Evolutionary conservation across 371 early-diverging fungal genomes (phyloP), one percentile per base, ranked within the genome.

Genomic region (Rhizomucor miehei): DNA sequence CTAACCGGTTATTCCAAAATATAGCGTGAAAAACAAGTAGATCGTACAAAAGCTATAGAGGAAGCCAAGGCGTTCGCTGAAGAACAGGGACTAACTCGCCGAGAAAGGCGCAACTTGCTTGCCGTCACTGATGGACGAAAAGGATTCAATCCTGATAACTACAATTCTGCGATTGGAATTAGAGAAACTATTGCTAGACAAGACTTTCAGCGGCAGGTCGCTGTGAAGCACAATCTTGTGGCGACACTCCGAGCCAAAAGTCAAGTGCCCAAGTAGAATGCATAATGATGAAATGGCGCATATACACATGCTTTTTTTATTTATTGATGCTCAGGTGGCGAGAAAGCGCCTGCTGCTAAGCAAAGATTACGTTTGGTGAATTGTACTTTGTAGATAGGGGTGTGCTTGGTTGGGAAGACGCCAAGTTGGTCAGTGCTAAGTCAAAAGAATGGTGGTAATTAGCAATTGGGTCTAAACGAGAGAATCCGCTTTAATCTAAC

Each of bases 311-410:
- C 8, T 5, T 29, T 29, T 29, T 29, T 5, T 29, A 29, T 29
- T 29, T 29, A 39, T 36, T 23, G 13, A 13, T 34, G 17, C 37
- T 55, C 55, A 39, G 55, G 55, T 20, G 55, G 48, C 14, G 55
- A 48, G 16, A 47, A 79, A 39, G 89, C 84, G n/a, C 91, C 91
- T 25, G 82, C 82, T 46, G 86, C 89, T 25, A 87, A 66, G 37
- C 82, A 88, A 47, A 99, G 80, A 70, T 99, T 99, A 52, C 94
- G 82, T 65, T 85, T 82, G 19, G 94, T 95, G 74, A 96, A 99
- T 63, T 88, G 83, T 44, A 94, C 83, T 56, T 81, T 79, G 66
- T 89, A 89, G 39, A 98, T 77, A 1, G 99, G 97, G 41, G 99
- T 99, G 59, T 82, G 85, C 71, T 97, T 97, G 8, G 99, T 98